Base-by-base conservation (phyloP, 129 eudicot genomes). In the Saposhnikovia divaricata region DNA sequence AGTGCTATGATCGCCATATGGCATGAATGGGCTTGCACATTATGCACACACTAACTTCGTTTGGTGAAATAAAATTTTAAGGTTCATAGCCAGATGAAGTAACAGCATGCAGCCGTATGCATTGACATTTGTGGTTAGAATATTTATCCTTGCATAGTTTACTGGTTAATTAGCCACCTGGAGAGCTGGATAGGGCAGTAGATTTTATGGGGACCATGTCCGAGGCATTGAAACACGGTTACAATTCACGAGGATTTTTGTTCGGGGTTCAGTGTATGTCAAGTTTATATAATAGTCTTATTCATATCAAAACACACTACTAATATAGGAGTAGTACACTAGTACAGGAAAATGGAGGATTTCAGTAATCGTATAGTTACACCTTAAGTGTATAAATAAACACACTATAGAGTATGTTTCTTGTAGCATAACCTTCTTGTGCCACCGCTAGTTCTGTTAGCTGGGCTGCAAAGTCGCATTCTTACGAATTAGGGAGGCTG, bases 1-100 rank as follows among this genome's bases (percentile, higher is more conserved):
- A 87, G 92, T 75, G 89, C 98, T 9, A 93, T 88, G 89, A 85
- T 93, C 72, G 84, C 93, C 97, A 53, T 91, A 83, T 43, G 98
- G 93, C 72, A 86, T 93, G 90, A 89, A 87, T 27, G 97, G 96
- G 46, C 82, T 82, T 47, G 87, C 96, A 55, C 70, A 31, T 0
- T 31, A 31, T 31, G 34, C 34, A 31, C 34, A 31, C 34, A 31
- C 34, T 89, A 46, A 43, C 81, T 66, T 80, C 88, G 81, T 79
- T 85, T 48, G 69, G 82, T 3, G 86, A 93, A 71, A 80, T 93
- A 91, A 88, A 85, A 83, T 72, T 14, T 1, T 83, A 51, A 0
- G 97, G 97, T 63, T 19, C 88, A 55, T 80, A 86, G 80, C 92
- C 98, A 5, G 91, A 93, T 65, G 66, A 5, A 31, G 44, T 91